These are phyloP conservation scores for Sungouiella blattae DNA, from an alignment of 805 yeast genomes.

Conservation along the genomic window DNA sequence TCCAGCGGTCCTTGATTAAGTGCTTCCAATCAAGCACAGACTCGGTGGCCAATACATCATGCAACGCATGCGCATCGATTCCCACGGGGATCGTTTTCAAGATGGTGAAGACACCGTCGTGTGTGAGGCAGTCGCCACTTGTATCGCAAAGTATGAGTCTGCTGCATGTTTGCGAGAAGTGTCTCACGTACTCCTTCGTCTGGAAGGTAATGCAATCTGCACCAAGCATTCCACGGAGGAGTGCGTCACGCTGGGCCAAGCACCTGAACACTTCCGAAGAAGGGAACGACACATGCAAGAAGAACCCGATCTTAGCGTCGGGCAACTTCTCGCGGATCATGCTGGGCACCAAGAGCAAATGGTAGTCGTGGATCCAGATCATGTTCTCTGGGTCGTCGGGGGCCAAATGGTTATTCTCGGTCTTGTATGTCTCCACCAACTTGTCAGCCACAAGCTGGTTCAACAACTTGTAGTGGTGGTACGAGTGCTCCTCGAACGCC, in stretches of 20 bases:
- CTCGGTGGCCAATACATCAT: slow-evolving; percentile 41
- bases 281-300: slow-evolving; percentile 92
- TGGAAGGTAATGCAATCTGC: slow-evolving; percentile 88
- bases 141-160: slow-evolving; percentile 81
- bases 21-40: slow-evolving; percentile 63
- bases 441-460: slow-evolving; percentile 80
- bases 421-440: slow-evolving; percentile 55
- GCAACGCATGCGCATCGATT: slow-evolving; percentile 62
- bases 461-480: slow-evolving; percentile 75
- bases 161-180: slow-evolving; percentile 87
- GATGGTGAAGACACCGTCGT: slow-evolving; percentile 53
- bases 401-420: slow-evolving; percentile 46
- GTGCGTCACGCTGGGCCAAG: slow-evolving; percentile 76
- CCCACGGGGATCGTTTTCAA: slow-evolving; percentile 72
- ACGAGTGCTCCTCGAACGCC: slow-evolving; percentile 93
- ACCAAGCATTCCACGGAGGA: slow-evolving; percentile 81
- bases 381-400: slow-evolving; percentile 52
- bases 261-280: slow-evolving; percentile 94
- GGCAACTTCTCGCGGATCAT: slow-evolving; percentile 79
- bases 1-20: slow-evolving; percentile 78
- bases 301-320: slow-evolving; percentile 83
- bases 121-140: slow-evolving; percentile 57
- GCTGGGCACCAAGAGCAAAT: slow-evolving; percentile 77
- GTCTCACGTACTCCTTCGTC: slow-evolving; percentile 89
- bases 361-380: slow-evolving; percentile 94